These are phyloP conservation scores for Ophioceras dolichostomum DNA, from an alignment of 2,329 filamentous ascomycete genomes.

Conservation along the genomic window DNA sequence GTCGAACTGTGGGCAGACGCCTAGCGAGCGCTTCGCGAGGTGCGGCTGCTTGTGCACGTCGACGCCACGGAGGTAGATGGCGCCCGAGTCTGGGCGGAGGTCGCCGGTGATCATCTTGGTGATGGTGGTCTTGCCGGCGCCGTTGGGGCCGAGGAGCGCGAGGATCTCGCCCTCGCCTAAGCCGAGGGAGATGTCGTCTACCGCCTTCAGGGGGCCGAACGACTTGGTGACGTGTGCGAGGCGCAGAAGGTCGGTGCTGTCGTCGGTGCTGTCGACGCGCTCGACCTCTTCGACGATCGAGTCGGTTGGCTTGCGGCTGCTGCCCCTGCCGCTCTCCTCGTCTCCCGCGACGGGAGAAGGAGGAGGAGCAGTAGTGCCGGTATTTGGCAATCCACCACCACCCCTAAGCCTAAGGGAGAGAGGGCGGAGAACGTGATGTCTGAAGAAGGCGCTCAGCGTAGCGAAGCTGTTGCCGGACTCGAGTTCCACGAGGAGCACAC, in stretches of 20 bases:
- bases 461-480: slow-evolving; percentile 61
- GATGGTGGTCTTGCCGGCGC: slow-evolving; percentile 82
- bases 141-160: slow-evolving; percentile 80
- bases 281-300: slow-evolving; percentile 56
- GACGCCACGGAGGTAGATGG: slow-evolving; percentile 67
- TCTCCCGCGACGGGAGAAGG: slow-evolving; percentile 16
- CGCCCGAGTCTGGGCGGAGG: slow-evolving; percentile 43
- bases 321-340: slow-evolving; percentile 10
- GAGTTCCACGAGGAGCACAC: slow-evolving; percentile 62
- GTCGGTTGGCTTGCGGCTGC: slow-evolving; percentile 26
- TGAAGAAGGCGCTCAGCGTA: slow-evolving; percentile 30
- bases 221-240: slow-evolving; percentile 70
- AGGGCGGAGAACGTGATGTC: not conserved
- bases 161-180: slow-evolving; percentile 74
- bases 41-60: slow-evolving; percentile 61
- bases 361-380: too few relatives aligned
- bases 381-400: too few relatives aligned
- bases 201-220: slow-evolving; percentile 64
- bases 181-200: slow-evolving; percentile 77
- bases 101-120: slow-evolving; percentile 88
- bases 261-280: slow-evolving; percentile 32
- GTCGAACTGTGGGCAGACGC: slow-evolving; percentile 84
- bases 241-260: slow-evolving; percentile 53
- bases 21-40: slow-evolving; percentile 61
- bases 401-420: not conserved